Evolutionary conservation across 306 rosid species (phyloP).

Genomic region (Lathyrus oleraceus): DNA sequence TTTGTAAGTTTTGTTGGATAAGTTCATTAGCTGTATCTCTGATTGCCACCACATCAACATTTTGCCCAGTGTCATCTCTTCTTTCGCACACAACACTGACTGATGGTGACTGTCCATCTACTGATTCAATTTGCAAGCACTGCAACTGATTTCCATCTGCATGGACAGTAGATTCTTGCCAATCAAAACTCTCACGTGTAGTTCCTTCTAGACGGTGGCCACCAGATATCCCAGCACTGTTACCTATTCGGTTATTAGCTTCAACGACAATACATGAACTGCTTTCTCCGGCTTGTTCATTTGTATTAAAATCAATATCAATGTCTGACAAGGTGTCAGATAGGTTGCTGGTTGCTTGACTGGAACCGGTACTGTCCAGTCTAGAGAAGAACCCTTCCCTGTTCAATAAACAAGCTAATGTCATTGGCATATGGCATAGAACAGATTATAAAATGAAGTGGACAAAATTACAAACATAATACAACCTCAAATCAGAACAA

Average conservation of each 20-base stretch:
- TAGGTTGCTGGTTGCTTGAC: conserved; percentile 54
- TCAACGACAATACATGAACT: conserved; percentile 48
- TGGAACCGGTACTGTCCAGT: conserved; percentile 58
- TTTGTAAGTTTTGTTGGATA: conserved; percentile 39
- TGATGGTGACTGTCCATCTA: conserved; percentile 33
- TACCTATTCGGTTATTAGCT: conserved; percentile 36
- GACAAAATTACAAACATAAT: conserved; percentile 9
- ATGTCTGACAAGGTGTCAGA: conserved; percentile 50
- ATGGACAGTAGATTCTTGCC: conserved; percentile 43
- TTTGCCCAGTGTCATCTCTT: conserved; percentile 43
- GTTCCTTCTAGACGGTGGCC: conserved; percentile 43
- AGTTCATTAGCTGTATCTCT: conserved; percentile 35
- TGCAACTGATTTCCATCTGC: conserved; percentile 47
- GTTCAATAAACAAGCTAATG: conserved; percentile 37
- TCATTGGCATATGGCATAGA: conserved; percentile 2
- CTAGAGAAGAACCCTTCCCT: conserved; percentile 84
- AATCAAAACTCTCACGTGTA: conserved; percentile 38
- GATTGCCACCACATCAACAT: conserved; percentile 34
- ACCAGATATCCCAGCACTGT: conserved; percentile 38
- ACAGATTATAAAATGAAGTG: neutral
- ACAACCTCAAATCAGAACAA: conserved; percentile 11
- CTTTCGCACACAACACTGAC: conserved; percentile 35
- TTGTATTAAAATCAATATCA: conserved; percentile 43
- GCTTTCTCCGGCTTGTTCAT: conserved; percentile 45
- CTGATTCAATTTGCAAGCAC: conserved; percentile 43